These are phyloP conservation scores for Licmophora abbreviata DNA, from an alignment of 108 stramenopile genomes.

Conservation along the genomic window DNA sequence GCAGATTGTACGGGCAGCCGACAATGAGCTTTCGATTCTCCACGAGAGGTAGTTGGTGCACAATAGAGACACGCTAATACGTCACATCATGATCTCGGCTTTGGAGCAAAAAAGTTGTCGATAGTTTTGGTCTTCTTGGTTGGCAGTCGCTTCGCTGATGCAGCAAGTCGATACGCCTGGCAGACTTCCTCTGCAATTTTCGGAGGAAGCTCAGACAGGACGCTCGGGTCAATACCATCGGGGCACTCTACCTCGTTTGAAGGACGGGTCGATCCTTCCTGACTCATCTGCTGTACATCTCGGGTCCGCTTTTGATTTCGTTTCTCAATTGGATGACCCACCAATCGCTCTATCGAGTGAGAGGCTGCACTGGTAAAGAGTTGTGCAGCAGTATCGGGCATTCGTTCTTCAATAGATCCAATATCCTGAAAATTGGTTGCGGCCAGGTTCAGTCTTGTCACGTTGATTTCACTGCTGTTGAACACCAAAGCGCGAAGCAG, in stretches of 20 bases:
- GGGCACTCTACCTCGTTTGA: not conserved
- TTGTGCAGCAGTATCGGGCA: not conserved
- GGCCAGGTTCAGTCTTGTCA: constrained; percentile 42
- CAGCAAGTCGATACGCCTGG: no score
- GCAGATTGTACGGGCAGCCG: no score
- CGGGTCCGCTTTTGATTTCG: not conserved
- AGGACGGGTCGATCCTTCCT: not conserved
- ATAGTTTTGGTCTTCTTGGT: no score
- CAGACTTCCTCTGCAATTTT: constrained; percentile 10
- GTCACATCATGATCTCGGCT: no score
- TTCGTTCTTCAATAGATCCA: not conserved
- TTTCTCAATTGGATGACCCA: not conserved
- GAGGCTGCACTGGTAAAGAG: not conserved
- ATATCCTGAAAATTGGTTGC: constrained; percentile 31
- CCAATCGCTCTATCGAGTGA: not conserved
- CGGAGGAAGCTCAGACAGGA: constrained; percentile 13
- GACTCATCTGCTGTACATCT: not conserved
- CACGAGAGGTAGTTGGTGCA: no score
- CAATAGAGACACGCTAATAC: no score
- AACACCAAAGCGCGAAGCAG: constrained; percentile 10
- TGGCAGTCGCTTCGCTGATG: no score
- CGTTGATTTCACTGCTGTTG: constrained; percentile 16
- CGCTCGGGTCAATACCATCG: constrained; percentile 6
- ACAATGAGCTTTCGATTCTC: no score
- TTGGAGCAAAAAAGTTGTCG: no score